Percentiles rank a stretch among this genome's conserved stretches.
These are phyloP conservation scores for Mallotus repandus DNA, from an alignment of 441 rosid genomes.

Conservation along the genomic window DNA sequence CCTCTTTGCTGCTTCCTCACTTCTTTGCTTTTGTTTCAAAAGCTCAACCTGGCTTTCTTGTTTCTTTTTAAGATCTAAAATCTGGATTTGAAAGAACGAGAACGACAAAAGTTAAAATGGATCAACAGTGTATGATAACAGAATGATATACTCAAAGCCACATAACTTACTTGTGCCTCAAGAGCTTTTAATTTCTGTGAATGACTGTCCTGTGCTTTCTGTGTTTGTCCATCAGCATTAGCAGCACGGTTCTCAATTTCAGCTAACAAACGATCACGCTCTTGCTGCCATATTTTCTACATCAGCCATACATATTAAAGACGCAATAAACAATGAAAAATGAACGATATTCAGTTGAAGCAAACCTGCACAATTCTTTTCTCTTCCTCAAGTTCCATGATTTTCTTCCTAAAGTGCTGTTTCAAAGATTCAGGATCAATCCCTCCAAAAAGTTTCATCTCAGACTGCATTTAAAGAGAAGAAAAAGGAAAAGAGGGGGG, in stretches of 20 bases:
- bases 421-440: conserved; percentile 65
- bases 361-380: conserved; percentile 81
- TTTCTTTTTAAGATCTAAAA: conserved; percentile 87
- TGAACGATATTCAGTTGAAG: conserved; percentile 18
- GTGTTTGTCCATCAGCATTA: conserved; percentile 75
- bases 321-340: conserved; percentile 7
- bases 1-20: conserved; percentile 88
- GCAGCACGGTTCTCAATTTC: conserved; percentile 84
- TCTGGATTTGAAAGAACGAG: conserved; percentile 33
- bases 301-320: not conserved
- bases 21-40: conserved; percentile 89
- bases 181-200: conserved; percentile 79
- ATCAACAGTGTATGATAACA: not conserved
- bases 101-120: not conserved
- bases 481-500: not conserved
- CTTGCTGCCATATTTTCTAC: conserved; percentile 56
- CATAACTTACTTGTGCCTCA: conserved; percentile 65
- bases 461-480: conserved; percentile 56
- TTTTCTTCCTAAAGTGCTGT: conserved; percentile 94
- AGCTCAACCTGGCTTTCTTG: conserved; percentile 95
- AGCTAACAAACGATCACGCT: conserved; percentile 74
- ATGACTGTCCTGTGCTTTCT: conserved; percentile 75
- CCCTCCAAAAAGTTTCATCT: conserved; percentile 88
- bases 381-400: conserved; percentile 86
- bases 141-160: not conserved